phyloP scores from a whole-genome alignment of 2,329 filamentous ascomycete genomes.

The Colletotrichum noveboracense region DNA sequence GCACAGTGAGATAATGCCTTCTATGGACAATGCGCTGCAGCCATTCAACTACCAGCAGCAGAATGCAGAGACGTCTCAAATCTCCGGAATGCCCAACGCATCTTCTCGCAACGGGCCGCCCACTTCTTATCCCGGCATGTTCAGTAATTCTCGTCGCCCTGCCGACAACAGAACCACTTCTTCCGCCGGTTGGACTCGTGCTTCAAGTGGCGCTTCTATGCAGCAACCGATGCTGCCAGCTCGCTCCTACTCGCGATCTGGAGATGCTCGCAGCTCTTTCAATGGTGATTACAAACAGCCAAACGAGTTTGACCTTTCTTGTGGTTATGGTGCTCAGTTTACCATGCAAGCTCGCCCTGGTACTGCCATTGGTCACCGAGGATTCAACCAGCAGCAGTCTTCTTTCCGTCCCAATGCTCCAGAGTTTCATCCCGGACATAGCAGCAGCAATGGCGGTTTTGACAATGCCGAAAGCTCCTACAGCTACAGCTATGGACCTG shows the following conservation, averaged over 20 bases:
- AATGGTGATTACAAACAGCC: neutral
- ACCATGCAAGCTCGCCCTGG: constrained; percentile 2
- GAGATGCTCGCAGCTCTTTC: neutral
- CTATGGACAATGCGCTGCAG: constrained; percentile 1
- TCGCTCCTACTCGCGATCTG: constrained; percentile 2
- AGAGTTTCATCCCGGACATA: constrained; percentile 34
- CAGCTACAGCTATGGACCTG: neutral
- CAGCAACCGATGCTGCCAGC: neutral
- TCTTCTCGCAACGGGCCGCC: neutral
- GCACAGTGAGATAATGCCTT: neutral
- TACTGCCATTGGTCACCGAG: constrained; percentile 14
- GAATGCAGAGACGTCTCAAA: neutral
- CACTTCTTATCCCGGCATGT: constrained; percentile 7
- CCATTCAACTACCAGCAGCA: constrained; percentile 7
- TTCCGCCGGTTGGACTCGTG: constrained; percentile 11
- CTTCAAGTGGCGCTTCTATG: neutral
- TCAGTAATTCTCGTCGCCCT: neutral
- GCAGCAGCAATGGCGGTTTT: neutral
- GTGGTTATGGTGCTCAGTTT: neutral
- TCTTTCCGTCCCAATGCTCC: constrained; percentile 37
- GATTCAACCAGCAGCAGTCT: neutral
- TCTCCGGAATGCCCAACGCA: neutral
- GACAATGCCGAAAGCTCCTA: constrained; percentile 2
- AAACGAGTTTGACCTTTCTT: neutral
- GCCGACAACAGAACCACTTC: constrained; percentile 8